Conservation (phyloP, 352 stramenopile species). For the Sclerospora graminicola region DNA sequence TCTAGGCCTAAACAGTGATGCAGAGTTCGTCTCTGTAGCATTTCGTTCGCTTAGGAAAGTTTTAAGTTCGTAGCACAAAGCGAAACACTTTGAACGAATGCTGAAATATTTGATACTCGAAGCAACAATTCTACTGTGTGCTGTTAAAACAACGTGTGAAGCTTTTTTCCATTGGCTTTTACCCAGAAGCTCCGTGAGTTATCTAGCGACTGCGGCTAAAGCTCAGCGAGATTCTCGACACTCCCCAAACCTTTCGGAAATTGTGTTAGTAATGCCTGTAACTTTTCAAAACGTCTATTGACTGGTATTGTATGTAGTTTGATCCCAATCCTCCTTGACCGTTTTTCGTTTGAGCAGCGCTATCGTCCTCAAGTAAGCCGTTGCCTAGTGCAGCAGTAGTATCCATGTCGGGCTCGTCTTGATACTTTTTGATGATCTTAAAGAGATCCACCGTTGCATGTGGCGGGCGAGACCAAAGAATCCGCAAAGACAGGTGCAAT, state of each 20-base stretch:
- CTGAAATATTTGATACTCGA: too few species aligned
- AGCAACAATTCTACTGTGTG: slow-evolving; percentile 24
- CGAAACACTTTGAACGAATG: neutral
- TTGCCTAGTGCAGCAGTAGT: slow-evolving; percentile 54
- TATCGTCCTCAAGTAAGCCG: slow-evolving; percentile 18
- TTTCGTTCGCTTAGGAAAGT: slow-evolving; percentile 3
- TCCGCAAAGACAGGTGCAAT: slow-evolving; percentile 87
- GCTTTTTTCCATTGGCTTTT: slow-evolving; percentile 64
- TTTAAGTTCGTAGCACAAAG: slow-evolving; percentile 12
- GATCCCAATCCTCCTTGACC: slow-evolving; percentile 24
- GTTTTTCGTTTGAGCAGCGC: slow-evolving; percentile 8
- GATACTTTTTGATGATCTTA: slow-evolving; percentile 70
- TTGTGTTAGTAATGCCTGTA: slow-evolving; percentile 95
- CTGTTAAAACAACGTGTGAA: slow-evolving; percentile 78
- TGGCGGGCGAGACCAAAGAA: slow-evolving; percentile 92
- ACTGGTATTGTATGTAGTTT: slow-evolving; percentile 83
- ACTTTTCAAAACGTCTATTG: slow-evolving; percentile 91
- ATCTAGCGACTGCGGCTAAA: slow-evolving; percentile 53
- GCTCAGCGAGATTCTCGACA: slow-evolving; percentile 64
- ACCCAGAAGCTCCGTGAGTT: slow-evolving; percentile 61
- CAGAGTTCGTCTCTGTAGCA: slow-evolving; percentile 2
- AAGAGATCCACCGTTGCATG: slow-evolving; percentile 86
- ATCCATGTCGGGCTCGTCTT: slow-evolving; percentile 80
- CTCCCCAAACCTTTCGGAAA: slow-evolving; percentile 66
- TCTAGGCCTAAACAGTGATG: slow-evolving; percentile 25